These are phyloP conservation scores for Cryptosporidium parvum DNA, from an alignment of 169 alveolate species.

Conservation along the genomic window DNA sequence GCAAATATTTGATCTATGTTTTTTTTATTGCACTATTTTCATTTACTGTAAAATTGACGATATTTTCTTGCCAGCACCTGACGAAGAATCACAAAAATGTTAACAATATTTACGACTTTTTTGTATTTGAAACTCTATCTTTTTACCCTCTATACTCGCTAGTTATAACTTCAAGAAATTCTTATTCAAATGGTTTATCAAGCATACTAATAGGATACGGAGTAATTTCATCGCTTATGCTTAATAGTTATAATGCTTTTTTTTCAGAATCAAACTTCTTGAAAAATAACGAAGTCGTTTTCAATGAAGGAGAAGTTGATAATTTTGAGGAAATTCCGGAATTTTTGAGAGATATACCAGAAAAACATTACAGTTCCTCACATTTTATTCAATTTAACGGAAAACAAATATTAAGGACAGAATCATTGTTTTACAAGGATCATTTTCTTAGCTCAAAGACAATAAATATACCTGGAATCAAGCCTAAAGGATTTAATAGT, in stretches of 20 bases:
- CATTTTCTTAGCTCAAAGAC: background rate
- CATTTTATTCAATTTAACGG: constrained; percentile 27
- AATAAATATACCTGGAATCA: constrained; percentile 35
- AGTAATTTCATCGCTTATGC: background rate
- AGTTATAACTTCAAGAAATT: background rate
- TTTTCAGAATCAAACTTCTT: background rate
- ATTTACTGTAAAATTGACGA: background rate
- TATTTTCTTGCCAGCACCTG: background rate
- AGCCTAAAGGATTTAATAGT: constrained; percentile 18
- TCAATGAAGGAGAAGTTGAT: background rate
- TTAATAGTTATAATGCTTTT: background rate
- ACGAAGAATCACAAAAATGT: background rate
- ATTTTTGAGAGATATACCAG: background rate
- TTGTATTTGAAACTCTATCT: constrained; percentile 11
- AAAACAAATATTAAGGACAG: constrained; percentile 18
- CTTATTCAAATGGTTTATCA: background rate
- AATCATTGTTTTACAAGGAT: constrained; percentile 33
- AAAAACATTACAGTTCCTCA: background rate
- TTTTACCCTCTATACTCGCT: background rate
- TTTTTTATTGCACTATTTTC: constrained; percentile 18
- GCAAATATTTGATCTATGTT: background rate
- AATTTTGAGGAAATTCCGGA: background rate
- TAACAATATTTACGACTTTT: background rate
- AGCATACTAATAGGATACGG: constrained; percentile 7
- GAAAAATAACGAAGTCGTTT: background rate